Evolutionary conservation across 306 rosid genomes (phyloP).

Genomic region (Casuarina glauca): DNA sequence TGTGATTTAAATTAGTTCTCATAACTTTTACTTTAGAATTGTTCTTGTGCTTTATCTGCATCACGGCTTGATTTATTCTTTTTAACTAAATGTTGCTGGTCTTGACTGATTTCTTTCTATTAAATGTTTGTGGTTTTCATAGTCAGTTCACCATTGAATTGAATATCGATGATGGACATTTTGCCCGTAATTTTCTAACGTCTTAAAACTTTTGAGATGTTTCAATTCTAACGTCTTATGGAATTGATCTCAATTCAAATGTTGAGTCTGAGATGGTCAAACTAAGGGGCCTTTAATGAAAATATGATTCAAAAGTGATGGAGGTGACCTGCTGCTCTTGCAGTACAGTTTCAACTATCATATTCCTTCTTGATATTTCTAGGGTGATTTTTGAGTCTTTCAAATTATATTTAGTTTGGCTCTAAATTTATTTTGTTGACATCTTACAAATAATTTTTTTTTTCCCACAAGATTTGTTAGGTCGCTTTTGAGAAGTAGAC

Average conservation of each 20-base stretch:
- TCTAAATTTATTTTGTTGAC: too few species aligned
- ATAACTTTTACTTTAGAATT: not conserved
- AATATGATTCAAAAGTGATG: not conserved
- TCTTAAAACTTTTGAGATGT: not conserved
- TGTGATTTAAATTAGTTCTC: not conserved
- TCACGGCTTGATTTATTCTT: too few species aligned
- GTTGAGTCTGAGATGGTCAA: not conserved
- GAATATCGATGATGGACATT: not conserved
- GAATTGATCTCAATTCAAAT: not conserved
- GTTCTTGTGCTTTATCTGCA: too few species aligned
- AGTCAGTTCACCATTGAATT: not conserved
- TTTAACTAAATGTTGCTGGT: not conserved
- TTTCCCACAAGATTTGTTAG: not conserved
- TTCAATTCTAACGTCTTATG: not conserved
- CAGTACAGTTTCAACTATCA: too few species aligned
- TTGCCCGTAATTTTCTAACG: not conserved
- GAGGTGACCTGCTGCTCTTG: too few species aligned
- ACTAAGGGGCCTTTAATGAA: not conserved
- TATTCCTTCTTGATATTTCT: too few species aligned
- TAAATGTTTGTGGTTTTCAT: not conserved
- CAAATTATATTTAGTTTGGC: too few species aligned
- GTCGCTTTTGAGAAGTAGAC: not conserved
- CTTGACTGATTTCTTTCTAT: not conserved
- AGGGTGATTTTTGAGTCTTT: too few species aligned
- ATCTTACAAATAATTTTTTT: too few species aligned